Percentiles rank a stretch among this genome's conserved stretches.
Evolutionary conservation across 176 grass and related monocot species (phyloP).

Genomic region (Hordeum vulgare): MorexV3_pseudomolecules_assembly NC_058524.1:52804736-52805235

Average conservation of each 20-base stretch:
- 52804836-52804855: neutral
- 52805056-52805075: neutral
- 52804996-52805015: neutral
- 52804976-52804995: neutral
- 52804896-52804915: neutral
- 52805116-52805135: neutral
- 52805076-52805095: neutral
- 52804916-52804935: neutral
- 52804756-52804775: neutral
- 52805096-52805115: neutral
- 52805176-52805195: no score
- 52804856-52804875: neutral
- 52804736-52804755: no score
- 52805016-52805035: neutral
- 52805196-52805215: no score
- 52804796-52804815: no score
- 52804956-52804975: neutral
- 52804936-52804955: neutral
- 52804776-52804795: no score
- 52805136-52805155: neutral
- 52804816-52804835: neutral
- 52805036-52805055: neutral
- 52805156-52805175: no score
- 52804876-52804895: neutral
- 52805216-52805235: neutral